Evolutionary conservation across 768 basidiomycete species (phyloP), one percentile per base, ranked within the genome.

Genomic region (Crassisporium funariophilum): DNA sequence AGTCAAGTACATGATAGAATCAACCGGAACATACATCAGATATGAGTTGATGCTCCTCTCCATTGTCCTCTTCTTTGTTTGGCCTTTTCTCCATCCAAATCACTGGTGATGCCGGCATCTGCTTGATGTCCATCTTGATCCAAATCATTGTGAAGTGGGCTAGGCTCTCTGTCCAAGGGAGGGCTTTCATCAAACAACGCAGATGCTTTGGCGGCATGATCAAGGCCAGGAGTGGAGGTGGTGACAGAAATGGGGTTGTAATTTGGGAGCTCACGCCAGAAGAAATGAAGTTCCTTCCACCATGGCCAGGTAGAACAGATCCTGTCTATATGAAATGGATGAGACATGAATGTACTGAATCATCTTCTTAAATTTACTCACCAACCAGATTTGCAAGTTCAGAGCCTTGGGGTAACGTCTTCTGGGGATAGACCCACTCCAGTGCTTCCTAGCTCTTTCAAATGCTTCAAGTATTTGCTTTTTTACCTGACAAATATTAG

Each of bases 241-340:
- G 41, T 41, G 4, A 63, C 61, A 13, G 47, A 54, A 13, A 63
- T 40, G 1, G 65, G 57, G 38, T 64, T 64, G 52, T 63, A 65
- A 46, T 57, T 58, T 3, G 65, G 66, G 19, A 66, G 58, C 42
- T 66, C 57, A 8, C 44, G 19, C 64, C 64, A 66, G 34, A 64
- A 58, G 10, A 55, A 19, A 36, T 67, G 63, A 2, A 67, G 40
- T 27, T 58, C 53, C 17, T 60, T 54, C 60, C 61, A 67, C 56
- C 59, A 66, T 24, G 63, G 60, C 57, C 58, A 67, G 5, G 54
- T 27, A 2, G 17, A n/a, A 3, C 19, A 23, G 13, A 63, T 55
- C 4, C 22, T 23, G 16, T n/a, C 53, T 55, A 38, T n/a, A 21
- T 17, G 13, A 42, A 1, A 25, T 29, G 15, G 7, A 25, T 52